Evolutionary conservation across 2,329 filamentous ascomycete genomes (phyloP).

Genomic region (Metarhizium anisopliae): DNA sequence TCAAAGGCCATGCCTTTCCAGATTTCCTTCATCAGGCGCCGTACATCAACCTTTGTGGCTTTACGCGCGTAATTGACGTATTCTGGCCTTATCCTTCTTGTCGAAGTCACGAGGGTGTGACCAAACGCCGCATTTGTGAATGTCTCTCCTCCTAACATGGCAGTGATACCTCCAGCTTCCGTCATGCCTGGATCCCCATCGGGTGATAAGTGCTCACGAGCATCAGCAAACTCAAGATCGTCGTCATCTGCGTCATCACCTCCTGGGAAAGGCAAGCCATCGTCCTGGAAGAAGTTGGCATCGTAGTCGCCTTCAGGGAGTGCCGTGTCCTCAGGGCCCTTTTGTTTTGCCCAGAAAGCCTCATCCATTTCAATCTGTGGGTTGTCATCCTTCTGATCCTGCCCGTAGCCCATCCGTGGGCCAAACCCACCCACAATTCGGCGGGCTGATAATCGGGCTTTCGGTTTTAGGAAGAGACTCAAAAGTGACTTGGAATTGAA

Average conservation of each 20-base stretch:
- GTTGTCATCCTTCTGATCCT: constrained; percentile 37
- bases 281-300: constrained; percentile 95
- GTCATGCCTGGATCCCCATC: constrained; percentile 40
- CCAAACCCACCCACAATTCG: constrained; percentile 38
- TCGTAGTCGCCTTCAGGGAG: constrained; percentile 74
- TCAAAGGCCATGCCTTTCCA: constrained; percentile 59
- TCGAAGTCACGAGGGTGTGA: constrained; percentile 59
- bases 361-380: constrained; percentile 80
- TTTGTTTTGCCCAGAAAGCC: constrained; percentile 83
- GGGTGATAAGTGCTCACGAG: constrained; percentile 69
- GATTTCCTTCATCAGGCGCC: constrained; percentile 59
- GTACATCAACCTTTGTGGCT: constrained; percentile 63
- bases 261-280: constrained; percentile 60
- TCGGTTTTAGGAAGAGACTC: constrained; percentile 88
- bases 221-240: constrained; percentile 69
- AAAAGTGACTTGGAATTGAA: constrained; percentile 91
- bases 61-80: constrained; percentile 63
- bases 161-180: constrained; percentile 39
- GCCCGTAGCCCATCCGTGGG: constrained; percentile 33
- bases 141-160: constrained; percentile 41
- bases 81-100: constrained; percentile 52
- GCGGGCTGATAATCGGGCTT: constrained; percentile 68
- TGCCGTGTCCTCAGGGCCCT: constrained; percentile 51
- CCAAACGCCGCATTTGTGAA: constrained; percentile 46
- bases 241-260: constrained; percentile 55